Conservation (phyloP, 495 filamentous ascomycete genomes). For the Podospora tetraspora region DNA sequence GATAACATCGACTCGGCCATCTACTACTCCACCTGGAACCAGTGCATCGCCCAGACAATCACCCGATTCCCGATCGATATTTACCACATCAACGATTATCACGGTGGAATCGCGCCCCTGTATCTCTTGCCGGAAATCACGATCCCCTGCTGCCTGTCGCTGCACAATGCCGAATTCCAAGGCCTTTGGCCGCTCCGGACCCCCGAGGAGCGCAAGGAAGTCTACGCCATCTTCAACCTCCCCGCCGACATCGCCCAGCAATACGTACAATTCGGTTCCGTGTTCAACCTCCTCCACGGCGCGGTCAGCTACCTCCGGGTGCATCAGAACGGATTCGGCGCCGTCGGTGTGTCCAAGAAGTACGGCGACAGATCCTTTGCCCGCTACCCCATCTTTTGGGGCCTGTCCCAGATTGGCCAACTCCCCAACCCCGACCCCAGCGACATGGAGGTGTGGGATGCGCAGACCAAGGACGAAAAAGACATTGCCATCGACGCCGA, state of each 20-base stretch:
- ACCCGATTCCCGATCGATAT: conserved; percentile 57
- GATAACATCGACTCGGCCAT: conserved; percentile 66
- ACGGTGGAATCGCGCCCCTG: conserved; percentile 63
- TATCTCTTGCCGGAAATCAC: conserved; percentile 56
- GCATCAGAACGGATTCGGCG: conserved; percentile 68
- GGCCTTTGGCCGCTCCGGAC: conserved; percentile 69
- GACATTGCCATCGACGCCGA: conserved; percentile 50
- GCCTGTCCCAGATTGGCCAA: conserved; percentile 61
- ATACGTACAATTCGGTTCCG: conserved; percentile 61
- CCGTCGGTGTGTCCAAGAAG: conserved; percentile 67
- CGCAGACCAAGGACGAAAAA: conserved; percentile 35
- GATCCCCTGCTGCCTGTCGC: conserved; percentile 51
- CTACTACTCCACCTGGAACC: conserved; percentile 70
- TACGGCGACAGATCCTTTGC: conserved; percentile 70
- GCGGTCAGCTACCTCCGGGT: conserved; percentile 64
- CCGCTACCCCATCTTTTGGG: conserved; percentile 74
- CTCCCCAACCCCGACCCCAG: conserved; percentile 70
- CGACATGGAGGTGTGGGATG: conserved; percentile 62
- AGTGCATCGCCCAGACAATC: conserved; percentile 59
- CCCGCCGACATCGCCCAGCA: conserved; percentile 39
- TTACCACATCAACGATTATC: conserved; percentile 78
- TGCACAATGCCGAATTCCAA: conserved; percentile 61
- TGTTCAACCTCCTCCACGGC: conserved; percentile 67
- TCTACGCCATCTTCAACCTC: conserved; percentile 63
- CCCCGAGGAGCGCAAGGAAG: conserved; percentile 56